Base-by-base conservation (phyloP, 306 rosid genomes). In the Dalbergia cochinchinensis region DNA sequence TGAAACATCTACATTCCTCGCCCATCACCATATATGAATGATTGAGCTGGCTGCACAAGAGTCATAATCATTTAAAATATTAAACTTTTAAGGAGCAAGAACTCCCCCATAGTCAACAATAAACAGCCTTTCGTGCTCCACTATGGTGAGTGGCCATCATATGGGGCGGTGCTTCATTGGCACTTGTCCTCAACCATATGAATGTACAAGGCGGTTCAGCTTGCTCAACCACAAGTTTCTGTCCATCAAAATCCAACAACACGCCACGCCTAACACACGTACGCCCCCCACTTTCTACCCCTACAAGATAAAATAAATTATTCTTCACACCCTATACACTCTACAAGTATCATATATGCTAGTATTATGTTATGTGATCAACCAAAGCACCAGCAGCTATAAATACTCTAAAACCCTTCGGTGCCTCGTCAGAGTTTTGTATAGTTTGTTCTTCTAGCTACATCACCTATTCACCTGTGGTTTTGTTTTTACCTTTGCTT, bases 111-210 rank as follows among this genome's bases (percentile, higher is more conserved):
- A 80, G 80, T 85, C 78, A 81, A 73, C 71, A 57, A 31, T 13
- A 51, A 74, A 68, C 18, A 72, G 20, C 65, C 62, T 78, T 75
- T 73, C 78, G 66, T 66, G 5, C 69, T 79, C 88, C 90, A 87
- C 86, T 84, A 75, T 2, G 80, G 60, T 74, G 34, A 87, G 86
- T 87, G 88, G 78, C 31, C 58, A 74, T 78, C 53, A 80, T 51
- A 78, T 81, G 84, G 79, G 71, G 72, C 59, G 63, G 71, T 69
- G 59, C 20, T 66, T 16, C 35, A 26, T 73, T 42, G 71, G 60
- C 88, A 84, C 86, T 74, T 78, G 83, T 61, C 69, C 14, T 76
- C 6, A 70, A 47, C 42, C 60, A 66, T 42, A 51, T 15, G 69
- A 84, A 19, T 12, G 1, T 4, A 10, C 65, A 60, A 62, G 44